Evolutionary conservation across 2,329 filamentous ascomycete species (phyloP), one percentile per base, ranked within the genome.

Genomic region (Fusarium oxysporum): DNA sequence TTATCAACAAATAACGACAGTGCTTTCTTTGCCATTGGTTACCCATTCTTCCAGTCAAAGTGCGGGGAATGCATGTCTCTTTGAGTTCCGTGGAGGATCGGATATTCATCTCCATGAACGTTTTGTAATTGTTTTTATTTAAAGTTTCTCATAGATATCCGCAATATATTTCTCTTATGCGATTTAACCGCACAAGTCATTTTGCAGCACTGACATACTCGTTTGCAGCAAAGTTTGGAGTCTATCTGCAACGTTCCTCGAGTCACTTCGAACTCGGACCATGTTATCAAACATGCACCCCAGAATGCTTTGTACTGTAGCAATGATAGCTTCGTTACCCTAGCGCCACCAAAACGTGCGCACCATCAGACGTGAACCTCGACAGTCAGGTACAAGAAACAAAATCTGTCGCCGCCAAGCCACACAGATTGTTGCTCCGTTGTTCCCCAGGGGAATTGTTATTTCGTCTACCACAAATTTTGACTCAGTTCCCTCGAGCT

Each of bases 1-100:
- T 37, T 64, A 57, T 45, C 50, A 50, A 45, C 16, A 51, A 64
- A 48, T 28, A 40, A 47, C 40, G 28, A 35, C 43, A 35, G 38
- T 32, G 23, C 56, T 66, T 53, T 40, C 47, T 56, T 56, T 48
- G 47, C 23, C 30, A 73, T 70, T 71, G 70, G 61, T 54, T 50
- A 40, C 41, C 40, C 44, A 56, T 48, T n/a, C 9, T 50, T 44
- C 19, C 32, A 48, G 44, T 35, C 21, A 56, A 58, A 58, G 43
- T 73, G 70, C 70, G 70, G 65, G 70, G 70, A 73, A 72, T 50
- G 66, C 44, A 71, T 57, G 59, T 35, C 40, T 54, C 40, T 68
- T 41, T 62, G 38, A 56, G 45, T 30, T 69, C 58, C 44, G 28
- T 58, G 44, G 43, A 60, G 14, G 55, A 37, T 47, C 69, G 64